Evolutionary conservation across 2,329 filamentous ascomycete species (phyloP).

Genomic region (Fusarium neocosmosporiellum): DNA sequence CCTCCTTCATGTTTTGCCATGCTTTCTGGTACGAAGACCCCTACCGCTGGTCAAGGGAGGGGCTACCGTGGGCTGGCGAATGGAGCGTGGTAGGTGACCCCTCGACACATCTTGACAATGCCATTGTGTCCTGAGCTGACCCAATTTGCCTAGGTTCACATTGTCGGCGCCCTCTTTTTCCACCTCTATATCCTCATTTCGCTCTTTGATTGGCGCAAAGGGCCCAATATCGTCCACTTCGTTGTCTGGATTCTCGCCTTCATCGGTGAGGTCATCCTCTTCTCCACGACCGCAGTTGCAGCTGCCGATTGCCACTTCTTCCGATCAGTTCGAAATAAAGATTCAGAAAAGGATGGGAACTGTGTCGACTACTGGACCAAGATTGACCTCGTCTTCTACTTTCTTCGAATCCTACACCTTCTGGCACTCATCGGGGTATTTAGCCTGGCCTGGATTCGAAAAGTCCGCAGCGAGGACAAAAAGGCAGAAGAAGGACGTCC

Average conservation of each 20-base stretch:
- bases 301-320: constrained; percentile 77
- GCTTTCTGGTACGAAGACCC: constrained; percentile 65
- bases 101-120: constrained; percentile 2
- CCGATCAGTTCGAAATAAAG: constrained; percentile 44
- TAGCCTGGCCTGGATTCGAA: constrained; percentile 55
- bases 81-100: constrained; percentile 73
- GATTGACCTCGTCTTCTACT: constrained; percentile 73
- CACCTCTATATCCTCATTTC: constrained; percentile 89
- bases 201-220: constrained; percentile 83
- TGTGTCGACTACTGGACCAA: constrained; percentile 55
- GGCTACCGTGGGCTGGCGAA: constrained; percentile 80
- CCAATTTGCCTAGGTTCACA: constrained; percentile 74
- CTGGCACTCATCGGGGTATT: constrained; percentile 66
- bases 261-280: constrained; percentile 78
- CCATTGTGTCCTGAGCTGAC: constrained; percentile 32
- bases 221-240: constrained; percentile 83
- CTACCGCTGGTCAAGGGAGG: constrained; percentile 52
- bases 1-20: constrained; percentile 78
- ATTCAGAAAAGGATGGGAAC: constrained; percentile 42
- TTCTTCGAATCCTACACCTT: constrained; percentile 75
- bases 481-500: constrained; percentile 54
- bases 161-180: constrained; percentile 86
- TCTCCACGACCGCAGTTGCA: constrained; percentile 74
- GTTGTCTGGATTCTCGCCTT: constrained; percentile 81
- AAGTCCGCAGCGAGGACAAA: constrained; percentile 51